These are phyloP conservation scores for Tolypocladium album DNA, from an alignment of 2,329 filamentous ascomycete genomes.

Conservation along the genomic window DNA sequence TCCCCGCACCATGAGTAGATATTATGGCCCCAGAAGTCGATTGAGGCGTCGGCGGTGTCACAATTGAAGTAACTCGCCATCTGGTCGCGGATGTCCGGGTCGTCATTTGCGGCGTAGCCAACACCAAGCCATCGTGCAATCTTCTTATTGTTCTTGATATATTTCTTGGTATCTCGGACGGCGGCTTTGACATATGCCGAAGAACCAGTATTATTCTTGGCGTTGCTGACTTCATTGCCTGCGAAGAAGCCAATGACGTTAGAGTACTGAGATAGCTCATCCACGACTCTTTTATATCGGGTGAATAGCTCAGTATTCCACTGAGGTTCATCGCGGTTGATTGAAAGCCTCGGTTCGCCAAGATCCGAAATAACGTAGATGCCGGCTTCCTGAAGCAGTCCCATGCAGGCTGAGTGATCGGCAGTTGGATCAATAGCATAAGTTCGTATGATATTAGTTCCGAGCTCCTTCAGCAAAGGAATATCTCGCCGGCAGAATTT, in stretches of 20 bases:
- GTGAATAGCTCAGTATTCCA: conserved; percentile 73
- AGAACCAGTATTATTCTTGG: conserved; percentile 75
- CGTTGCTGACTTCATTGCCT: conserved; percentile 94
- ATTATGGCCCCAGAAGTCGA: conserved; percentile 99
- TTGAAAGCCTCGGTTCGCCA: conserved; percentile 69
- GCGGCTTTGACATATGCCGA: conserved; percentile 96
- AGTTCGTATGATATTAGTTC: conserved; percentile 88
- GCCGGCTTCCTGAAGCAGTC: conserved; percentile 65
- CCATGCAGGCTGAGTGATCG: conserved; percentile 80
- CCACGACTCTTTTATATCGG: conserved; percentile 77
- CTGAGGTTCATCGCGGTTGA: conserved; percentile 66
- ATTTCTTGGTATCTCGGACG: conserved; percentile 88
- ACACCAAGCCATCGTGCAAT: conserved; percentile 78
- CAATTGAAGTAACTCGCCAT: conserved; percentile 95
- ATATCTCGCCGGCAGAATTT: conserved; percentile 73
- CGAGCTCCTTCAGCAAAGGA: conserved; percentile 64
- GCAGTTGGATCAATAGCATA: conserved; percentile 78
- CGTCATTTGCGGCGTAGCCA: conserved; percentile 93
- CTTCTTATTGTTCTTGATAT: conserved; percentile 68
- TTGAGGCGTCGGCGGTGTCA: conserved; percentile 50
- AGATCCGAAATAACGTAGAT: conserved; percentile 96
- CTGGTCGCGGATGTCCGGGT: conserved; percentile 67
- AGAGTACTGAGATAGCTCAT: conserved; percentile 69
- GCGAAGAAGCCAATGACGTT: conserved; percentile 98
- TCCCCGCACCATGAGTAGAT: conserved; percentile 99